Evolutionary conservation across 2,329 filamentous ascomycete species (phyloP).

Genomic region (Diplocarpon rosae): DNA sequence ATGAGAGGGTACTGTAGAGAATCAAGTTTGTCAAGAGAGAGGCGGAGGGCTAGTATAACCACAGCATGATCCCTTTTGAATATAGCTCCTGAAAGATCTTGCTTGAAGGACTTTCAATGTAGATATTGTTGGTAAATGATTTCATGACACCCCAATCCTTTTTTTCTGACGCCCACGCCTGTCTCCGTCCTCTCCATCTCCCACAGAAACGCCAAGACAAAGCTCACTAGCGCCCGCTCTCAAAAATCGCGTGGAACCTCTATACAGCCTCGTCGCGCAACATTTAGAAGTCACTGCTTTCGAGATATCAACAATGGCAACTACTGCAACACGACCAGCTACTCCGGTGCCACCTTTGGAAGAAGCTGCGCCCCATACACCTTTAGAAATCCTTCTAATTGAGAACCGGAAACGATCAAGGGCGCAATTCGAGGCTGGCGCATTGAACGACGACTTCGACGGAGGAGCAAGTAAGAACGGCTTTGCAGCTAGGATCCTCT

Average conservation of each 20-base stretch:
- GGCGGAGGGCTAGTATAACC: too few relatives aligned
- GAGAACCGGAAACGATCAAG: constrained; percentile 33
- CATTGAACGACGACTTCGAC: constrained; percentile 11
- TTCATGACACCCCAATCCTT: too few relatives aligned
- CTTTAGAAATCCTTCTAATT: constrained; percentile 31
- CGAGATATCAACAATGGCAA: constrained; percentile 4
- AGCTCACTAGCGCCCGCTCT: constrained; percentile 1
- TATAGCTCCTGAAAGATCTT: too few relatives aligned
- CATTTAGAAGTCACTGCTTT: neutral
- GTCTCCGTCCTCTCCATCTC: too few relatives aligned
- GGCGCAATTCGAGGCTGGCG: constrained; percentile 29
- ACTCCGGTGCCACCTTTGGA: neutral
- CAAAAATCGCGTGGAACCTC: neutral
- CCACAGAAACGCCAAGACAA: neutral
- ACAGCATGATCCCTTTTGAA: too few relatives aligned
- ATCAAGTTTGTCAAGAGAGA: too few relatives aligned
- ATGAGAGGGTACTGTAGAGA: too few relatives aligned
- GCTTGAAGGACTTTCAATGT: too few relatives aligned
- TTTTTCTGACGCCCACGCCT: too few relatives aligned
- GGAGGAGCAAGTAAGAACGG: constrained; percentile 23
- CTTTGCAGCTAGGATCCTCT: constrained; percentile 26
- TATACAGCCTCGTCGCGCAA: constrained; percentile 1
- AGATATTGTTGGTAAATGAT: too few relatives aligned
- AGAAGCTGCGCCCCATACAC: constrained; percentile 12
- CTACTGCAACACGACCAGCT: constrained; percentile 1